Evolutionary conservation across 139 green algal genomes (phyloP), one percentile per base, ranked within the genome.

Genomic region (Volvox reticuliferus): DNA sequence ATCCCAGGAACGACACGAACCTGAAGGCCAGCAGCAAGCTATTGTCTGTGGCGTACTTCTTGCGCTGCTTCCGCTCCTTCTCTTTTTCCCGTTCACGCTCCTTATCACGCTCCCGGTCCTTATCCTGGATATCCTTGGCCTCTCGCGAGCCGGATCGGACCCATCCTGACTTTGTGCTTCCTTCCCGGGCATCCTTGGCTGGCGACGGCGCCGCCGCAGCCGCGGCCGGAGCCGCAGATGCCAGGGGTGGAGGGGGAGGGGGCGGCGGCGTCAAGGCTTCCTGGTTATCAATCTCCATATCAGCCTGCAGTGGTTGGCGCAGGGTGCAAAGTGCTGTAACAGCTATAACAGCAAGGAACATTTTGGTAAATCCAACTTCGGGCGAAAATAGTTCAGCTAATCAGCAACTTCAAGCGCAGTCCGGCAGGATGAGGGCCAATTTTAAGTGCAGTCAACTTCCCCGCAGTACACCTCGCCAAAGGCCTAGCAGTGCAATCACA

Each of bases 21-120:
- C 92, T 94, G 92, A 93, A 94, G 0, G 92, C 92, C 36, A 90
- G 61, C 77, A 94, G 82, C 68, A 94, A 79, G 19, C 76, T 82
- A 55, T 63, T 75, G 79, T 93, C 87, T 14, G 82, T 88, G 6
- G 77, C n/a, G 71, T 84, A 89, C 35, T 69, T 82, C 88, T 85
- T 92, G 12, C 73, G 81, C 71, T 63, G 28, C 26, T 63, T 88
- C 24, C 82, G 82, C 82, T 79, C 63, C 82, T 35, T 65, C 65
- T 79, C 35, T 24, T 35, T 36, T 0, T 88, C 63, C 62, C 36
- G 35, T 28, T 91, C 84, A 73, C 62, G 61, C 6, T 92, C 91
- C 73, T 82, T 81, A n/a, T 90, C 82, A 24, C 92, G 82, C 50
- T 86, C 88, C 50, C 22, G 61, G 30, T 89, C 78, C 92, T 91